Conservation (phyloP, 1,284 basidiomycete species). For the Puccinia horiana region DNA sequence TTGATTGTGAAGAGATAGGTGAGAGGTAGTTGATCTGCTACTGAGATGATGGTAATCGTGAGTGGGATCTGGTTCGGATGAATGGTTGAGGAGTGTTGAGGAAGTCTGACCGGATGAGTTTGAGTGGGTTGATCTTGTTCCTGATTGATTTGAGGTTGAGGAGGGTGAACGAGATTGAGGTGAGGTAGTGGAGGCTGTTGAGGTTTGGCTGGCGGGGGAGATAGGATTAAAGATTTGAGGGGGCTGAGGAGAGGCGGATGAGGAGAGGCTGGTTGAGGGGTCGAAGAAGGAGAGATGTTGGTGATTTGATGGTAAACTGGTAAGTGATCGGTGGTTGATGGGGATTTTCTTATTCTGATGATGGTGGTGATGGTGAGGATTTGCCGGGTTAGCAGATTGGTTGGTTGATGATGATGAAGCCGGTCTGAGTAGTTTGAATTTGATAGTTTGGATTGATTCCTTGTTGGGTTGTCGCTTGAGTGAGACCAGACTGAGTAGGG, state of each 20-base stretch:
- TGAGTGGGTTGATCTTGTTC: constrained; percentile 33
- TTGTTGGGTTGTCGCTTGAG: constrained; percentile 9
- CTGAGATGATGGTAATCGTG: constrained; percentile 21
- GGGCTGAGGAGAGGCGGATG: background rate
- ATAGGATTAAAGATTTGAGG: constrained; percentile 1
- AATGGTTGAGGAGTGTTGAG: constrained; percentile 37
- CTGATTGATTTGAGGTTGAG: constrained; percentile 2
- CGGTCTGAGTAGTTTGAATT: background rate
- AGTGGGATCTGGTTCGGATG: constrained; percentile 9
- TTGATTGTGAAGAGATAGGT: constrained; percentile 34
- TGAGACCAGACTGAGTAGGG: background rate
- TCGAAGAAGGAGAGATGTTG: constrained; percentile 24
- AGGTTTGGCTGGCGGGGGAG: background rate
- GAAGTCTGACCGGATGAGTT: constrained; percentile 27
- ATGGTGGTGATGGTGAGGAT: background rate
- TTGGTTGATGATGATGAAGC: background rate
- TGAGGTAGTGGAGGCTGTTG: constrained; percentile 2
- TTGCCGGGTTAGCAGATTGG: background rate
- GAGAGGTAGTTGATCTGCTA: constrained; percentile 17
- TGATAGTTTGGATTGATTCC: background rate
- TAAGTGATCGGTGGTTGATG: background rate
- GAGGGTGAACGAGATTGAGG: constrained; percentile 18
- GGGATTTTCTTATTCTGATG: background rate
- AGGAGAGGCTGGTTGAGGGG: constrained; percentile 22
- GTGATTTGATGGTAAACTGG: background rate